Evolutionary conservation across 1,284 basidiomycete species (phyloP).

Genomic region (Meripilus lineatus): DNA sequence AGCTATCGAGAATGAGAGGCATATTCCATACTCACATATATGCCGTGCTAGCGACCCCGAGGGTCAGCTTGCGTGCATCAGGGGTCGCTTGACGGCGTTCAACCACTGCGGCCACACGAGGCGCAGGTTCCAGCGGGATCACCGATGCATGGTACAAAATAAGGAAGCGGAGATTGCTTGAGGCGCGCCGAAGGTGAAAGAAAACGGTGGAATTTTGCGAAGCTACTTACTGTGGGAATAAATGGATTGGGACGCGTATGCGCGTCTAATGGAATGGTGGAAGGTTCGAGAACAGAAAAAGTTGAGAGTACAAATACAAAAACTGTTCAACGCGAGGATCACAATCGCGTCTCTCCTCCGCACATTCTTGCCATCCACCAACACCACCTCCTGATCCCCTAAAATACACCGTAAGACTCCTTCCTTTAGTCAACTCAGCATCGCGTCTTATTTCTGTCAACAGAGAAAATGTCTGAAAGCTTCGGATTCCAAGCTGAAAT

Average conservation of each 20-base stretch:
- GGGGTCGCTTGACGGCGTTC: too few relatives aligned
- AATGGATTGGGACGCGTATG: conserved; percentile 14
- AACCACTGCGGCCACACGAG: too few relatives aligned
- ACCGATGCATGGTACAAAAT: too few relatives aligned
- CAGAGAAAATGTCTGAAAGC: conserved; percentile 65
- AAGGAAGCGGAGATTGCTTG: too few relatives aligned
- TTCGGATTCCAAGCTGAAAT: conserved; percentile 98
- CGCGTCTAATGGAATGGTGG: conserved; percentile 25
- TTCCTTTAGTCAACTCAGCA: background rate
- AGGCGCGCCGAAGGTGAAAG: conserved; percentile 16
- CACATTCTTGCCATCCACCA: too few relatives aligned
- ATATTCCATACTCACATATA: too few relatives aligned
- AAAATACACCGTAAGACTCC: background rate
- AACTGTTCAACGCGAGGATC: conserved; percentile 8
- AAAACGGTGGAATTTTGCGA: conserved; percentile 24
- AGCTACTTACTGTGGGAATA: conserved; percentile 10
- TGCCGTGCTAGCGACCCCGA: too few relatives aligned
- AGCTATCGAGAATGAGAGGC: too few relatives aligned
- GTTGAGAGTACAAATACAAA: conserved; percentile 19
- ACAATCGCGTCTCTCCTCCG: background rate
- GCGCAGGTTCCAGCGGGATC: too few relatives aligned
- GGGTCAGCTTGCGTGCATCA: too few relatives aligned
- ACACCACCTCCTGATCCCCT: background rate
- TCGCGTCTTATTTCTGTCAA: conserved; percentile 8
- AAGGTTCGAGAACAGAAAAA: conserved; percentile 27